Conservation (phyloP, 2,329 filamentous ascomycete genomes). For the Hortaea werneckii region DNA sequence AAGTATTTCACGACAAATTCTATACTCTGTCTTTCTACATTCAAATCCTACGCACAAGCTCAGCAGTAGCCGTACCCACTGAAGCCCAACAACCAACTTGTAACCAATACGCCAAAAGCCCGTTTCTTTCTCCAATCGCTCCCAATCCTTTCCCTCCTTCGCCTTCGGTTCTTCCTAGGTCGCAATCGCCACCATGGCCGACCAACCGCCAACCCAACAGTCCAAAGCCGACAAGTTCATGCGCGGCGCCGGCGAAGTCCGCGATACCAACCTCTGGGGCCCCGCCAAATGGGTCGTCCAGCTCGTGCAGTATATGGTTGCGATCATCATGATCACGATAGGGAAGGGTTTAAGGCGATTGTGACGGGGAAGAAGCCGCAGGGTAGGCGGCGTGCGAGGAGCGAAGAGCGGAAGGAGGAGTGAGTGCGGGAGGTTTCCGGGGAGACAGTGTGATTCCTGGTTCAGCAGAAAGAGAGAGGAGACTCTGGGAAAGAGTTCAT, state of each 20-base stretch:
- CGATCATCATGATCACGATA: constrained; percentile 13
- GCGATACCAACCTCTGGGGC: constrained; percentile 11
- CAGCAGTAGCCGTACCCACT: background rate
- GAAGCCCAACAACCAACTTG: background rate
- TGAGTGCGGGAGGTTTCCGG: background rate
- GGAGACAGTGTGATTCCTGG: too few relatives aligned
- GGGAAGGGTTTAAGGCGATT: constrained; percentile 11
- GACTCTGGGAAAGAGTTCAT: too few relatives aligned
- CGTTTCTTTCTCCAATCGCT: background rate
- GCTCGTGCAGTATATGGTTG: constrained; percentile 14
- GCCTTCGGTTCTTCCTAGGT: background rate
- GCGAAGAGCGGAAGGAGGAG: background rate
- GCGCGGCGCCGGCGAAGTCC: constrained; percentile 10
- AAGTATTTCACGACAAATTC: too few relatives aligned
- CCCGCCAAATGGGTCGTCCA: constrained; percentile 12
- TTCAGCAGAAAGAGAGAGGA: too few relatives aligned
- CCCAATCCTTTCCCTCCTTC: background rate
- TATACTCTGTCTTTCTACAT: background rate
- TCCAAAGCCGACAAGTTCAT: constrained; percentile 7
- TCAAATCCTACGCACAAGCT: background rate
- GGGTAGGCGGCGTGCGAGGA: background rate
- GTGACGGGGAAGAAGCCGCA: constrained; percentile 7
- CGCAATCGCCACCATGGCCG: background rate
- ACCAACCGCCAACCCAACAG: background rate
- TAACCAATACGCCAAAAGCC: background rate